Conservation (phyloP, 129 eudicot species). For the Centrapalus pauciflorus region DNA sequence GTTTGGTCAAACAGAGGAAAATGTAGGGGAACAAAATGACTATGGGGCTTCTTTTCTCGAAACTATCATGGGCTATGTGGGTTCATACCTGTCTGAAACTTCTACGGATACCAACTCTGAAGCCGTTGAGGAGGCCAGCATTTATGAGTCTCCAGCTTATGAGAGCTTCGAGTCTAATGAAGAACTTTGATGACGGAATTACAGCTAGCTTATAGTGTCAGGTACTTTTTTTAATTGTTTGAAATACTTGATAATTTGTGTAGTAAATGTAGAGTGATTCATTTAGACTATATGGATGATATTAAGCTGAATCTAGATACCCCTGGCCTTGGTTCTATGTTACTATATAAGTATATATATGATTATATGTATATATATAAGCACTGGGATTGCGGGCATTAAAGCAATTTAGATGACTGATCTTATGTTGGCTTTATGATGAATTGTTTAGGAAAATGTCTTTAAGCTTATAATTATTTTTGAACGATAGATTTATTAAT, state of each 20-base stretch:
- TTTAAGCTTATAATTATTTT: no score
- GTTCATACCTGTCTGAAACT: constrained; percentile 30
- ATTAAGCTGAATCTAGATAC: not conserved
- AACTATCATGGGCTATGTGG: constrained; percentile 28
- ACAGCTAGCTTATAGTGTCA: constrained; percentile 2
- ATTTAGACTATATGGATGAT: not conserved
- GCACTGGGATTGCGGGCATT: not conserved
- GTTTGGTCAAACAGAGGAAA: constrained; percentile 25
- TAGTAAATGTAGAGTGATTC: constrained; percentile 20
- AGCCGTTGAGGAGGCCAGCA: constrained; percentile 22
- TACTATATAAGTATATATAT: no score
- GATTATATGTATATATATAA: not conserved
- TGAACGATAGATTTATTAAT: no score
- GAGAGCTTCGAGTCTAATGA: constrained; percentile 43
- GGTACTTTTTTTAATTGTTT: constrained; percentile 3
- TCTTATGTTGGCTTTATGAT: not conserved
- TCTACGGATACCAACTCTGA: constrained; percentile 30
- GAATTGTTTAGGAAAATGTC: not conserved
- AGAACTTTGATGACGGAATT: constrained; percentile 36
- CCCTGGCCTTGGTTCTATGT: no score
- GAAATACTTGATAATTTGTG: constrained; percentile 15
- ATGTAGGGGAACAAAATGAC: constrained; percentile 15
- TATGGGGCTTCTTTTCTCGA: constrained; percentile 21
- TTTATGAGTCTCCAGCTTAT: constrained; percentile 32
- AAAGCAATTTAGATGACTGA: not conserved